Percentiles rank a stretch among this genome's conserved stretches.
Evolutionary conservation across 2,329 filamentous ascomycete species (phyloP).

Genomic region (Calonectria henricotiae): DNA sequence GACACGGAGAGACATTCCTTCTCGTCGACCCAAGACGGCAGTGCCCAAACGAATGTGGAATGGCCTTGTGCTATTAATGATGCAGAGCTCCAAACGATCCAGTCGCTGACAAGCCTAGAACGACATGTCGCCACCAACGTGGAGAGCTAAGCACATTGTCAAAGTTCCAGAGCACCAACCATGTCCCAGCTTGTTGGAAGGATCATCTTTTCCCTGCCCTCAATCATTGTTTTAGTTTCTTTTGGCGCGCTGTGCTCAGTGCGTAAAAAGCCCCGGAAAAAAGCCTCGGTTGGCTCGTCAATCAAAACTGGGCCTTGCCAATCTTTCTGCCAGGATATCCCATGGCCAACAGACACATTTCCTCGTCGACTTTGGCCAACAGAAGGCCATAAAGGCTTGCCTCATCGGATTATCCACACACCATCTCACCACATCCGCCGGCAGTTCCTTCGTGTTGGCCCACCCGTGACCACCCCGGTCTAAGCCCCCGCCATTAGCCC

Average conservation of each 20-base stretch:
- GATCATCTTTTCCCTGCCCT: not conserved
- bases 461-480: constrained; percentile 16
- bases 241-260: not conserved
- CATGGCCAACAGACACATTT: not conserved
- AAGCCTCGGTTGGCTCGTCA: not conserved
- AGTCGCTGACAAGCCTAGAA: constrained; percentile 12
- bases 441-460: constrained; percentile 14
- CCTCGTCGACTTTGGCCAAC: not conserved
- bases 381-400: not conserved
- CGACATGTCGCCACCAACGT: not conserved
- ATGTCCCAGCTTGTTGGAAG: constrained; percentile 1
- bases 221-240: not conserved
- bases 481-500: not conserved
- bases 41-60: not conserved
- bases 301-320: constrained; percentile 7
- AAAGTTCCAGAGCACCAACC: not conserved
- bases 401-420: not conserved
- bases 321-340: not conserved
- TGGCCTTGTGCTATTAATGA: constrained; percentile 20
- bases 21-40: not conserved
- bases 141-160: not conserved
- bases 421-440: not conserved
- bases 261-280: not conserved
- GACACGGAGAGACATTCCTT: not conserved
- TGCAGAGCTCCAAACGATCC: not conserved